Evolutionary conservation across 257 asterid species (phyloP).

Genomic region (Catharanthus roseus): DNA sequence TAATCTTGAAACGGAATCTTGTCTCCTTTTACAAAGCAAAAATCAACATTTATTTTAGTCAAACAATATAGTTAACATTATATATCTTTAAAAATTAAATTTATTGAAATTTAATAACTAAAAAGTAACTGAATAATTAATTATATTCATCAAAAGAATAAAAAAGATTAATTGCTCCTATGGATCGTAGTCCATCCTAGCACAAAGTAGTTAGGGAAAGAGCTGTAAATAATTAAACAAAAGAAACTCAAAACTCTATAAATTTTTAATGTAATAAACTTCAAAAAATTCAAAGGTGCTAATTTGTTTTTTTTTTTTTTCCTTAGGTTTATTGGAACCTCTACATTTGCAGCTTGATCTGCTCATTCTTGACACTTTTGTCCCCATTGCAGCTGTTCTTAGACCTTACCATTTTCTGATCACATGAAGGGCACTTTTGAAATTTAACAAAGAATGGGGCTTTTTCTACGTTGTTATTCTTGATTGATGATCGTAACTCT

Average conservation of each 20-base stretch:
- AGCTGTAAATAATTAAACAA: no score
- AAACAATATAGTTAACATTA: no score
- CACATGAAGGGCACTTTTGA: constrained; percentile 22
- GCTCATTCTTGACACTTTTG: neutral
- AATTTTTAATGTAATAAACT: no score
- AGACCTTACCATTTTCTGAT: constrained; percentile 8
- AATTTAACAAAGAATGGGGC: constrained; percentile 13
- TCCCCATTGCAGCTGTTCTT: constrained; percentile 6
- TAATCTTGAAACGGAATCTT: neutral
- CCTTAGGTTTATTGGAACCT: constrained; percentile 12
- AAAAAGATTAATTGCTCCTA: neutral
- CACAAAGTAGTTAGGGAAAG: no score
- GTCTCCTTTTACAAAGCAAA: neutral
- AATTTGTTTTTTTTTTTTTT: constrained; percentile 3
- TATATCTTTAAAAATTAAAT: neutral
- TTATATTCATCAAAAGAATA: neutral
- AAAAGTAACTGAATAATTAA: neutral
- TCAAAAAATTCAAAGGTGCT: no score
- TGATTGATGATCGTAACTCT: constrained; percentile 35
- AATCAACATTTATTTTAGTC: neutral
- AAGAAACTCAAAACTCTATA: no score
- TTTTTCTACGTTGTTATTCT: neutral
- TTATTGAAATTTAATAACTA: neutral
- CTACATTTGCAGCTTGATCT: neutral
- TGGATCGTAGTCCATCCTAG: neutral